Conservation (phyloP, 129 eudicot genomes). For the Flaveria trinervia region DNA sequence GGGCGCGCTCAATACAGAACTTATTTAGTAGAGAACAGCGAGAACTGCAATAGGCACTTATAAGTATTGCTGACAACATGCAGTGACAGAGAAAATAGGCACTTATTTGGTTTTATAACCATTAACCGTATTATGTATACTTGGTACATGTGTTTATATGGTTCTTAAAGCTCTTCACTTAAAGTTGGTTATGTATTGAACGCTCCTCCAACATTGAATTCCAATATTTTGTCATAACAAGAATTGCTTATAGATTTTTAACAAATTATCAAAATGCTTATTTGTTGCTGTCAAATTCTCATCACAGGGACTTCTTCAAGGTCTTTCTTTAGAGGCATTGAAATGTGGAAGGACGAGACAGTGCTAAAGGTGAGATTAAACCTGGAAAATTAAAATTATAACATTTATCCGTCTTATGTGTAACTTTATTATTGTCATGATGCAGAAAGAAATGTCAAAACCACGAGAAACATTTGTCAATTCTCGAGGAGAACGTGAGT, state of each 20-base stretch:
- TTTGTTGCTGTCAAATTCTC: constrained; percentile 1
- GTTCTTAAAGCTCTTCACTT: neutral
- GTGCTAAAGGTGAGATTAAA: constrained; percentile 50
- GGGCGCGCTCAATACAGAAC: no score
- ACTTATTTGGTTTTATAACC: no score
- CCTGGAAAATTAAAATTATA: neutral
- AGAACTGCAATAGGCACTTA: no score
- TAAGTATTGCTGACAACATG: no score
- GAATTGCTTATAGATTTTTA: neutral
- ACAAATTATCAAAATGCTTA: neutral
- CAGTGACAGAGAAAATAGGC: no score
- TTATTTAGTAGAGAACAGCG: no score
- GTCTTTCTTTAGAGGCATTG: constrained; percentile 77
- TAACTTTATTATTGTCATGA: constrained; percentile 20
- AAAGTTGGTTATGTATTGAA: neutral
- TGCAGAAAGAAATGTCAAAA: constrained; percentile 73
- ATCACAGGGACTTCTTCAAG: constrained; percentile 85
- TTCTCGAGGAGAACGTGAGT: constrained; percentile 89
- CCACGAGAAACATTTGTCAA: constrained; percentile 49
- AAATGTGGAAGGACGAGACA: constrained; percentile 96
- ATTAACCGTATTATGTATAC: no score
- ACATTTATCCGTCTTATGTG: neutral
- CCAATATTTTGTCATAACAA: constrained; percentile 1
- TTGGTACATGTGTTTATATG: no score
- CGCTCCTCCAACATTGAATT: neutral